phyloP scores from a whole-genome alignment of 768 basidiomycete genomes.

The Termitomyces sp. region DNA sequence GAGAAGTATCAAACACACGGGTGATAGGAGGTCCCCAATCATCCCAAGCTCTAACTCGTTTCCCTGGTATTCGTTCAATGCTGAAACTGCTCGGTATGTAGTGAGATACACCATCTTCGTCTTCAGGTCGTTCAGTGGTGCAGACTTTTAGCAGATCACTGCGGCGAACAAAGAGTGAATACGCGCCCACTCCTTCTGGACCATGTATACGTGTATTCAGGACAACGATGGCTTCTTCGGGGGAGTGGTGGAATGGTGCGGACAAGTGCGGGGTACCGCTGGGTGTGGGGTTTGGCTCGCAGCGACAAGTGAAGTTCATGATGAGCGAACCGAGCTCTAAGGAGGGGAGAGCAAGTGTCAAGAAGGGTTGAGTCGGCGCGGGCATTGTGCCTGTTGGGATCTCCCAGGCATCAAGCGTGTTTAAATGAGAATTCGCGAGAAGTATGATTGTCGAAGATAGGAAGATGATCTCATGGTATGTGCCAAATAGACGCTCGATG shows the following conservation, averaged over 20 bases:
- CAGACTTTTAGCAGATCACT: conserved; percentile 2
- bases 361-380: background rate
- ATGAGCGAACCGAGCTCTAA: background rate
- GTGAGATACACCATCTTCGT: conserved; percentile 1
- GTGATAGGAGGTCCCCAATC: conserved; percentile 19
- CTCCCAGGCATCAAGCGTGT: conserved; percentile 23
- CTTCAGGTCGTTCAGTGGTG: background rate
- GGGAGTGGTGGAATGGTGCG: conserved; percentile 2
- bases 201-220: background rate
- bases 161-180: conserved; percentile 9
- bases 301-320: conserved; percentile 6
- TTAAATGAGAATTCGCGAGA: conserved; percentile 19
- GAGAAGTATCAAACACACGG: conserved; percentile 13
- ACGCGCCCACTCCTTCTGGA: background rate
- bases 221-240: conserved; percentile 10
- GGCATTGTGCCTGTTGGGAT: background rate
- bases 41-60: conserved; percentile 8
- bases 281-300: conserved; percentile 13
- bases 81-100: background rate
- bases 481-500: conserved; percentile 1
- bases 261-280: background rate
- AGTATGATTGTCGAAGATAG: conserved; percentile 20
- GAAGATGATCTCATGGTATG: conserved; percentile 22
- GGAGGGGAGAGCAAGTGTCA: conserved; percentile 3
- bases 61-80: background rate